Evolutionary conservation across 2,329 filamentous ascomycete genomes (phyloP), one percentile per base, ranked within the genome.

Genomic region (Boeremia exigua): DNA sequence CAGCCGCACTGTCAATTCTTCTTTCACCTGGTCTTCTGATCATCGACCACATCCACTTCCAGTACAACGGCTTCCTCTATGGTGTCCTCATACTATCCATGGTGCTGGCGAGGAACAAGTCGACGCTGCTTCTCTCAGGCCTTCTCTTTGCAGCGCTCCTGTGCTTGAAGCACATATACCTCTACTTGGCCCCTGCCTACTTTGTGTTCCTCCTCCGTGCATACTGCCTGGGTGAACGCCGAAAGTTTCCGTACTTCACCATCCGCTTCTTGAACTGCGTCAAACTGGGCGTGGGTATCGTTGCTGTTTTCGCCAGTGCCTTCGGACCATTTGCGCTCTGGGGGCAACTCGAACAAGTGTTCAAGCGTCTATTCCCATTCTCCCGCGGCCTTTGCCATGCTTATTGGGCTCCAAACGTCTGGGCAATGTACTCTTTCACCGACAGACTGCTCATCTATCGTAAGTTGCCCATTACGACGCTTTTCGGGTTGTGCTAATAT

Each of bases 31-130:
- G 94, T 2, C 85, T 99, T 32, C 82, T 99, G 57, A 96, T 99
- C 73, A 98, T 99, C 75, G 95, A 99, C 72, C 95, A 99, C 75
- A 94, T 97, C 62, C 93, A 97, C 76, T 99, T 99, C 76, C 95
- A 99, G 80, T 99, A 99, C 80, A 99, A 99, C 79, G 94, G 95
- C 36, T 92, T 93, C 78, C 86, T 99, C 78, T 99, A 98, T 74
- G 95, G 95, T 33, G 80, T 98, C 38, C 81, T 99, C 46, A 85
- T 98, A 33, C 82, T 94, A 49, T 98, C 95, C 2, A 83, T 99
- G 43, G 89, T 96, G 1, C 79, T 96, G 56, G 92, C 92, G 6
- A 87, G 91, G 46, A 86, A 88, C 66, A 86, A 85, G 69, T 88
- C 88, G 2, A 90, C 90, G 0, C 80, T 95, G 30, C 82, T 98